These are phyloP conservation scores for Truncatella angustata DNA, from an alignment of 2,329 filamentous ascomycete species.

Conservation along the genomic window DNA sequence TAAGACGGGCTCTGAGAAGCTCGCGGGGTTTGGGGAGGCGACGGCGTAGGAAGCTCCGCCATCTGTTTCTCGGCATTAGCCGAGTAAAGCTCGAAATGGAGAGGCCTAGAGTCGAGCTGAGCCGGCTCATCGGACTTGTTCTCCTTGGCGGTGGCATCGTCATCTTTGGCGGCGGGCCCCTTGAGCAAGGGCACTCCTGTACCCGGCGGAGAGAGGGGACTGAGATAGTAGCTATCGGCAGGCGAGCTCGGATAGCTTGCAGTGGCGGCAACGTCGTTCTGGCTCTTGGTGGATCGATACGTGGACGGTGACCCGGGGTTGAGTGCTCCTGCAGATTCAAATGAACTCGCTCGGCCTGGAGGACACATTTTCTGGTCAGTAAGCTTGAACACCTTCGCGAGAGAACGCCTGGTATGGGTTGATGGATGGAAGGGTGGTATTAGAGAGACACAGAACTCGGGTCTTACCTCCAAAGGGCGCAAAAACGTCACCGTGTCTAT, in stretches of 20 bases:
- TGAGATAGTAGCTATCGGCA: background rate
- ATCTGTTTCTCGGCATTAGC: background rate
- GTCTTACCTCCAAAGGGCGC: conserved; percentile 43
- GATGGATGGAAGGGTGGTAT: too few species aligned
- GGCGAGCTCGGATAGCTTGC: background rate
- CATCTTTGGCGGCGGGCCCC: background rate
- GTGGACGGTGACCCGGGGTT: background rate
- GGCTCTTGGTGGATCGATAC: background rate
- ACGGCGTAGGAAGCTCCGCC: conserved; percentile 6
- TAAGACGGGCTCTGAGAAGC: background rate
- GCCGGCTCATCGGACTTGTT: background rate
- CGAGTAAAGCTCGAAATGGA: conserved; percentile 20
- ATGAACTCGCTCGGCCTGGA: conserved; percentile 6
- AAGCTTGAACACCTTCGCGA: too few species aligned
- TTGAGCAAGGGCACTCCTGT: background rate
- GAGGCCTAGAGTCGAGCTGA: conserved; percentile 11
- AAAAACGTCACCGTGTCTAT: conserved; percentile 33
- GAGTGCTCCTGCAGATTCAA: background rate
- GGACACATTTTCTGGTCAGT: too few species aligned
- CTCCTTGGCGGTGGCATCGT: background rate
- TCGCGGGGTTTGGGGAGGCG: background rate
- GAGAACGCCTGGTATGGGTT: too few species aligned
- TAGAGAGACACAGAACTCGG: too few species aligned
- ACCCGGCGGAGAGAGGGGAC: conserved; percentile 5
- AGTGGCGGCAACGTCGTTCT: background rate